phyloP scores from a whole-genome alignment of 345 rosid genomes.

The Stellera chamaejasme region DNA sequence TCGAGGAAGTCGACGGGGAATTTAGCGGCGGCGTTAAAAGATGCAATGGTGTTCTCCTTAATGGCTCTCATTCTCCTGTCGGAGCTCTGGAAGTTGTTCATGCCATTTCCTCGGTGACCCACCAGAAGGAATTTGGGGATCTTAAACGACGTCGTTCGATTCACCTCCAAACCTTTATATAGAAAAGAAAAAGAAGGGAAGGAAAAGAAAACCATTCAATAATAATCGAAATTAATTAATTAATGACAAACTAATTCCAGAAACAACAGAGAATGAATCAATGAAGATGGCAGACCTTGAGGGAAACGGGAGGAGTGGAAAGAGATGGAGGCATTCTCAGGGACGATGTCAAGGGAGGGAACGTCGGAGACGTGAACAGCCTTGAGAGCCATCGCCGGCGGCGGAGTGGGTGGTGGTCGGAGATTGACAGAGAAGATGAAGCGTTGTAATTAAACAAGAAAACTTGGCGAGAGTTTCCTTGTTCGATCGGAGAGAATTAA shows the following conservation, averaged over 20 bases:
- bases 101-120: slow-evolving; percentile 88
- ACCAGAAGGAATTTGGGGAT: slow-evolving; percentile 55
- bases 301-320: slow-evolving; percentile 30
- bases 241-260: not conserved
- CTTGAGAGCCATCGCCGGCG: slow-evolving; percentile 53
- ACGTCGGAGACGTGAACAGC: slow-evolving; percentile 85
- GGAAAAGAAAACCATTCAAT: not conserved
- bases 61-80: slow-evolving; percentile 55
- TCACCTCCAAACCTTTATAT: slow-evolving; percentile 29
- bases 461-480: not conserved
- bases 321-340: slow-evolving; percentile 39
- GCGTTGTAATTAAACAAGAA: no score
- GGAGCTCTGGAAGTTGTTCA: slow-evolving; percentile 51
- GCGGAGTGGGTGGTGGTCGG: no score
- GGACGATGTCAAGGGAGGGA: slow-evolving; percentile 60
- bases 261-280: not conserved
- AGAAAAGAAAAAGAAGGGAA: not conserved
- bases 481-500: no score
- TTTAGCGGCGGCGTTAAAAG: slow-evolving; percentile 72
- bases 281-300: slow-evolving; percentile 12
- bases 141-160: slow-evolving; percentile 22
- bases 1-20: slow-evolving; percentile 75
- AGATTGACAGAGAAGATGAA: not conserved
- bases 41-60: slow-evolving; percentile 73
- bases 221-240: not conserved